A percentile compares a stretch with the other conserved stretches of the same genome.
phyloP scores from a whole-genome alignment of 331 rosid species.

The Erythrophleum ivorense region DNA sequence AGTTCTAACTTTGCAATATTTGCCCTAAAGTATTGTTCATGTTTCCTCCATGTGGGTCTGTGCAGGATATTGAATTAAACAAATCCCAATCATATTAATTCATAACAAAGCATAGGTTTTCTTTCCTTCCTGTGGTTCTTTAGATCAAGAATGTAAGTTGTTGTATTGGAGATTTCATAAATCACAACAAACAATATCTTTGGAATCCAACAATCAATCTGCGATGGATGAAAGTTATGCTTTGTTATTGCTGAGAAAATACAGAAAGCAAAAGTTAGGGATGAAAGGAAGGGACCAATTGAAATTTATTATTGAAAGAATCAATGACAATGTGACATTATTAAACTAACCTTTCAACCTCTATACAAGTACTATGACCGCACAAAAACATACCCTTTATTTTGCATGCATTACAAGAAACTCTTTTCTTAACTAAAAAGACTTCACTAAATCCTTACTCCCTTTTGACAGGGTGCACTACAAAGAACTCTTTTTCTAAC shows the following conservation, averaged over 20 bases:
- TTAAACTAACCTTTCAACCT: background rate
- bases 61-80: background rate
- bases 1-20: background rate
- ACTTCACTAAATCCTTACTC: background rate
- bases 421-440: background rate
- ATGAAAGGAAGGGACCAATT: background rate
- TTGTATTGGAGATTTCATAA: background rate
- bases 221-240: background rate
- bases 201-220: background rate
- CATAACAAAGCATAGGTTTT: background rate
- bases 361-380: background rate
- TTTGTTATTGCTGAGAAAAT: background rate
- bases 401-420: background rate
- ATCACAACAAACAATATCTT: background rate
- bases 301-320: background rate
- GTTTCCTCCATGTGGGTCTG: background rate
- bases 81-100: background rate
- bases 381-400: background rate
- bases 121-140: background rate
- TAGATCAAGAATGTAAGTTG: background rate
- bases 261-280: background rate
- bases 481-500: background rate
- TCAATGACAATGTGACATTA: background rate
- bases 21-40: background rate
- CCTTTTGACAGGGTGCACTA: background rate